A percentile compares a stretch with the other conserved stretches of the same genome.
phyloP scores from a whole-genome alignment of 129 eudicot species.

The Flaveria ramosissima region DNA sequence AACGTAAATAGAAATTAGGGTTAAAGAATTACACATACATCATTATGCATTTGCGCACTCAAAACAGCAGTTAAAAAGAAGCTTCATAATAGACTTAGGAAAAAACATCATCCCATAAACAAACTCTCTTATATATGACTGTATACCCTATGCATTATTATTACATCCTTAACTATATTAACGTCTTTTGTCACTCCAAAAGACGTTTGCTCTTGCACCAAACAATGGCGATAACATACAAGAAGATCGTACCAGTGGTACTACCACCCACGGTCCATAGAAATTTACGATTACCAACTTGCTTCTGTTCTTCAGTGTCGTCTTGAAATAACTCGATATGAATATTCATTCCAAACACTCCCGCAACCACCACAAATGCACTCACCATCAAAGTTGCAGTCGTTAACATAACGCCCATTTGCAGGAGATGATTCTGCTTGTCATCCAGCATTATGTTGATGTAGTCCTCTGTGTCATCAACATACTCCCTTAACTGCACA shows the following conservation, averaged over 20 bases:
- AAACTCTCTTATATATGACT: not conserved
- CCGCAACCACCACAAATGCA: slow-evolving; percentile 59
- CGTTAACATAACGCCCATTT: slow-evolving; percentile 69
- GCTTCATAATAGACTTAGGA: not conserved
- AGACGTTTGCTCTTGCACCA: slow-evolving; percentile 44
- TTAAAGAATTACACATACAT: too few relatives aligned
- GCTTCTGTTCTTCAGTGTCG: not conserved
- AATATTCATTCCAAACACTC: slow-evolving; percentile 68
- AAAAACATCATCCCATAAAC: slow-evolving; percentile 5
- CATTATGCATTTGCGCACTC: not conserved
- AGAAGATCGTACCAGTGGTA: slow-evolving; percentile 30
- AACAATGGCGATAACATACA: slow-evolving; percentile 38
- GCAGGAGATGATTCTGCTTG: slow-evolving; percentile 72
- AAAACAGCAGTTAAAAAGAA: not conserved
- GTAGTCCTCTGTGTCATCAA: slow-evolving; percentile 68
- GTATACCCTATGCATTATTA: not conserved
- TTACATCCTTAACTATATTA: not conserved
- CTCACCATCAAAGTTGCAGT: slow-evolving; percentile 55
- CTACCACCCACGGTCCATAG: slow-evolving; percentile 47
- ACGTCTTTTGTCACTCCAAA: slow-evolving; percentile 29
- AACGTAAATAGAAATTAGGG: too few relatives aligned
- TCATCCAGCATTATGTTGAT: slow-evolving; percentile 75
- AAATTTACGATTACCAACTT: slow-evolving; percentile 31
- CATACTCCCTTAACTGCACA: slow-evolving; percentile 60
- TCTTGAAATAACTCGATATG: slow-evolving; percentile 26